phyloP scores from a whole-genome alignment of 768 basidiomycete species.

The Dictyophora rubrovolvata region DNA sequence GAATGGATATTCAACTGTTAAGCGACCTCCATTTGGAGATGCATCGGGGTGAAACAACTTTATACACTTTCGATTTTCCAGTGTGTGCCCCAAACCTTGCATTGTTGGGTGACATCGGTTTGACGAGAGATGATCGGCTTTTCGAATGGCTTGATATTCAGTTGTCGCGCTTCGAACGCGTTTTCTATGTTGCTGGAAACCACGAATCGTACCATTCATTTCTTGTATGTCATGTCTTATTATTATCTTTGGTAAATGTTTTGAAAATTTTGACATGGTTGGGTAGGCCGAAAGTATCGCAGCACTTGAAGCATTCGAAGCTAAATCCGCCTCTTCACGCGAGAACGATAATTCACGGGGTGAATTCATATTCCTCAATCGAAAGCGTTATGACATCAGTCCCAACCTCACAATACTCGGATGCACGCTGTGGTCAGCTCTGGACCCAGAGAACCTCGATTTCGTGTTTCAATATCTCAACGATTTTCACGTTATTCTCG shows the following conservation, averaged over 20 bases:
- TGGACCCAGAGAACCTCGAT: slow-evolving; percentile 20
- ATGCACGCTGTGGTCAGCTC: slow-evolving; percentile 29
- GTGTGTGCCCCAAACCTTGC: slow-evolving; percentile 20
- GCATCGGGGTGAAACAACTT: slow-evolving; percentile 5
- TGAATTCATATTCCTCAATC: slow-evolving; percentile 23
- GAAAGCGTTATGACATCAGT: slow-evolving; percentile 24
- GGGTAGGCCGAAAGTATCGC: neutral
- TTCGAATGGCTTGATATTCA: slow-evolving; percentile 25
- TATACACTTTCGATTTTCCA: slow-evolving; percentile 20
- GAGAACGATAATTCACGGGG: slow-evolving; percentile 9
- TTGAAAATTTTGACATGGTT: neutral
- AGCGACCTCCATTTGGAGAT: slow-evolving; percentile 24
- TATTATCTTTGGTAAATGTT: slow-evolving; percentile 15
- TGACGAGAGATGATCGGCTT: slow-evolving; percentile 19
- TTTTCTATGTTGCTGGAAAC: slow-evolving; percentile 27
- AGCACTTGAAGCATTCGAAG: slow-evolving; percentile 9
- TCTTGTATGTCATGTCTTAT: neutral
- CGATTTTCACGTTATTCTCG: slow-evolving; percentile 25
- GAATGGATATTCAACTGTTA: slow-evolving; percentile 16
- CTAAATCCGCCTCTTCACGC: neutral
- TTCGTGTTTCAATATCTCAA: slow-evolving; percentile 19
- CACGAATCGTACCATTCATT: slow-evolving; percentile 17
- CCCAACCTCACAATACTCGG: slow-evolving; percentile 26
- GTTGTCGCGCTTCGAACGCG: slow-evolving; percentile 20
- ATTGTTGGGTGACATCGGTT: slow-evolving; percentile 28